phyloP scores from a whole-genome alignment of 495 filamentous ascomycete species.

The Neurospora sp. region DNA sequence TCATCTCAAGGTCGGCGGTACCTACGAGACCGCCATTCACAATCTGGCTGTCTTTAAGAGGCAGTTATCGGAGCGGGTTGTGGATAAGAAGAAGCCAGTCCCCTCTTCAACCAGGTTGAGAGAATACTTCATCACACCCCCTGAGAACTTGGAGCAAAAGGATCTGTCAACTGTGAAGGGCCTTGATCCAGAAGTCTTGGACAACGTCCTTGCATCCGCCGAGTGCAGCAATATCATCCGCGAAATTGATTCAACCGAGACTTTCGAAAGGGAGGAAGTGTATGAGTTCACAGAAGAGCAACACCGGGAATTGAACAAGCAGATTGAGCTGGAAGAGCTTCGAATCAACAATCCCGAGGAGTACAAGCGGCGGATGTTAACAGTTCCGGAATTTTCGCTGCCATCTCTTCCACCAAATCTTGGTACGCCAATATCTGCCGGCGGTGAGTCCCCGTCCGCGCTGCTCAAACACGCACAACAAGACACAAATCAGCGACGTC shows the following conservation, averaged over 20 bases:
- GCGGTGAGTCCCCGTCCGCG: slow-evolving; percentile 8
- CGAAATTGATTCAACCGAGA: slow-evolving; percentile 30
- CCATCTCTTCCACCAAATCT: neutral
- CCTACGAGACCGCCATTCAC: slow-evolving; percentile 62
- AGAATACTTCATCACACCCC: slow-evolving; percentile 50
- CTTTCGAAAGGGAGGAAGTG: slow-evolving; percentile 36
- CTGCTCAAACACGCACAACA: neutral
- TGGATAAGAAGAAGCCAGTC: slow-evolving; percentile 70
- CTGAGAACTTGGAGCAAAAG: slow-evolving; percentile 34
- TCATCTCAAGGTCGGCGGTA: slow-evolving; percentile 69
- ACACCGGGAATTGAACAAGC: slow-evolving; percentile 14
- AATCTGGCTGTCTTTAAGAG: slow-evolving; percentile 70
- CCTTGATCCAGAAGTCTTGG: slow-evolving; percentile 58
- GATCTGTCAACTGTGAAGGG: slow-evolving; percentile 44
- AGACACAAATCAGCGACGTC: neutral
- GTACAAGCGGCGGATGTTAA: slow-evolving; percentile 6
- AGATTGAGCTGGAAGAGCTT: slow-evolving; percentile 19
- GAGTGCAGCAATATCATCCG: slow-evolving; percentile 16
- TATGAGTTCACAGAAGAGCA: slow-evolving; percentile 30
- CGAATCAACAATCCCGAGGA: slow-evolving; percentile 18
- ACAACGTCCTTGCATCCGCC: slow-evolving; percentile 44
- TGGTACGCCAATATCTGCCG: neutral
- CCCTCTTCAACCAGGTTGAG: slow-evolving; percentile 42
- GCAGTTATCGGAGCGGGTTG: slow-evolving; percentile 65
- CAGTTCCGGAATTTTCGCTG: neutral